These are phyloP conservation scores for Fusarium sp. DNA, from an alignment of 2,329 filamentous ascomycete genomes.

Conservation along the genomic window DNA sequence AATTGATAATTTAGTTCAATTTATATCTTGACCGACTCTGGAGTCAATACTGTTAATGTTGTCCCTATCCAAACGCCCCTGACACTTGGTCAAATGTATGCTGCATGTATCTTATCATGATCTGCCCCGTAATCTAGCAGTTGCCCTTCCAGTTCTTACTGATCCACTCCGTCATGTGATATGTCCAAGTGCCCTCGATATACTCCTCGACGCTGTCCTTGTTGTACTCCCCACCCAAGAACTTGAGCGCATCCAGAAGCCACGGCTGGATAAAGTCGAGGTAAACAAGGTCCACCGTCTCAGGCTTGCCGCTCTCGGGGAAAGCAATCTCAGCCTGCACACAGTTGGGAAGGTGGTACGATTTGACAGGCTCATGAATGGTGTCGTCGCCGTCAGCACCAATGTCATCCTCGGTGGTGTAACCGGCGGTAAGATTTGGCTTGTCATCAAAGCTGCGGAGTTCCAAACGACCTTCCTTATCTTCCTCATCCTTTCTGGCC, in stretches of 20 bases:
- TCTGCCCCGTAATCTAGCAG: conserved; percentile 50
- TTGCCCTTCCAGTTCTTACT: conserved; percentile 66
- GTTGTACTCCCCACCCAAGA: conserved; percentile 64
- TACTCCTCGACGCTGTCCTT: conserved; percentile 63
- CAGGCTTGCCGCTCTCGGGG: conserved; percentile 67
- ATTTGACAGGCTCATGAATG: conserved; percentile 78
- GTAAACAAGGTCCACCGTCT: conserved; percentile 88
- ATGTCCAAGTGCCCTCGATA: conserved; percentile 66
- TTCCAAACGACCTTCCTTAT: conserved; percentile 47
- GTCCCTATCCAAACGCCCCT: conserved; percentile 20
- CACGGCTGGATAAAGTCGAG: conserved; percentile 91
- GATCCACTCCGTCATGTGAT: conserved; percentile 69
- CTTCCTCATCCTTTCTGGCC: conserved; percentile 22
- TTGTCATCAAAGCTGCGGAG: conserved; percentile 47
- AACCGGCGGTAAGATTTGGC: conserved; percentile 71
- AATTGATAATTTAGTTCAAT: not conserved
- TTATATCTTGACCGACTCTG: not conserved
- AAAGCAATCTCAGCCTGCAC: conserved; percentile 78
- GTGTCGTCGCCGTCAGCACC: conserved; percentile 92
- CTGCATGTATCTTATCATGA: not conserved
- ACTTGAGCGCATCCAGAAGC: conserved; percentile 79
- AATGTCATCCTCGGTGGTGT: conserved; percentile 89
- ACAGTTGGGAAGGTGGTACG: conserved; percentile 85
- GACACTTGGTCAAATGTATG: not conserved
- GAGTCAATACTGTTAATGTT: not conserved